These are phyloP conservation scores for Aspergillus pseudoglaucus DNA, from an alignment of 2,329 filamentous ascomycete species.

Conservation along the genomic window DNA sequence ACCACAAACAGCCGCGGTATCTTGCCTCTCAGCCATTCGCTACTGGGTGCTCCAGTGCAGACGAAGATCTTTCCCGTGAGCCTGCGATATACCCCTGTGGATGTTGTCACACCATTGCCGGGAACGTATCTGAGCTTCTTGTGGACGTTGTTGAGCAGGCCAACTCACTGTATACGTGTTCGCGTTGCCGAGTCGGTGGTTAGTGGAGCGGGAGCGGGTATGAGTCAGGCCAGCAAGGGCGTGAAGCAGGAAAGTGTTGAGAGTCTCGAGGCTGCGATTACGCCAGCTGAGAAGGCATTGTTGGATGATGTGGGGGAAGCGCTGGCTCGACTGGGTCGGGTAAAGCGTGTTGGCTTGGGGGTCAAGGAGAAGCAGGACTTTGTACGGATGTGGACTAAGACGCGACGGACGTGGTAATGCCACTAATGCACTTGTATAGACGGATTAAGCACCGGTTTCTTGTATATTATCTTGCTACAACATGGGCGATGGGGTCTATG, in stretches of 20 bases:
- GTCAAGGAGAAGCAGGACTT: slow-evolving; percentile 78
- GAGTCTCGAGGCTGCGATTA: slow-evolving; percentile 35
- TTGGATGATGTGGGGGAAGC: slow-evolving; percentile 78
- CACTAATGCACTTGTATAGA: not conserved
- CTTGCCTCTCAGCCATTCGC: slow-evolving; percentile 70
- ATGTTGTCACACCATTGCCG: slow-evolving; percentile 86
- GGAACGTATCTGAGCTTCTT: slow-evolving; percentile 66
- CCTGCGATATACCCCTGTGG: slow-evolving; percentile 78
- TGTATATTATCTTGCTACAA: no score
- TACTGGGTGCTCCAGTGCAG: slow-evolving; percentile 60
- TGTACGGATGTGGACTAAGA: slow-evolving; percentile 61
- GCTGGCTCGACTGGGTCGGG: slow-evolving; percentile 76
- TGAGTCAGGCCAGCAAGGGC: slow-evolving; percentile 17
- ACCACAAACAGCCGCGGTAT: slow-evolving; percentile 92
- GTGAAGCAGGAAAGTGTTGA: slow-evolving; percentile 43
- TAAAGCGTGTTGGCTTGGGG: slow-evolving; percentile 81
- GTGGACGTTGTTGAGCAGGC: slow-evolving; percentile 77
- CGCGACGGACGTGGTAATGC: slow-evolving; percentile 22
- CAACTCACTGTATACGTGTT: slow-evolving; percentile 84
- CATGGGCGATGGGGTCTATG: no score
- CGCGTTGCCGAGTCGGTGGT: slow-evolving; percentile 71
- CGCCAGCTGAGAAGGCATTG: slow-evolving; percentile 58
- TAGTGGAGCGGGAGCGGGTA: slow-evolving; percentile 13
- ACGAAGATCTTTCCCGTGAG: slow-evolving; percentile 85
- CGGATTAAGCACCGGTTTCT: no score